Base-by-base conservation (phyloP, 106 monocot genomes). In the Vanilla planifolia region DNA sequence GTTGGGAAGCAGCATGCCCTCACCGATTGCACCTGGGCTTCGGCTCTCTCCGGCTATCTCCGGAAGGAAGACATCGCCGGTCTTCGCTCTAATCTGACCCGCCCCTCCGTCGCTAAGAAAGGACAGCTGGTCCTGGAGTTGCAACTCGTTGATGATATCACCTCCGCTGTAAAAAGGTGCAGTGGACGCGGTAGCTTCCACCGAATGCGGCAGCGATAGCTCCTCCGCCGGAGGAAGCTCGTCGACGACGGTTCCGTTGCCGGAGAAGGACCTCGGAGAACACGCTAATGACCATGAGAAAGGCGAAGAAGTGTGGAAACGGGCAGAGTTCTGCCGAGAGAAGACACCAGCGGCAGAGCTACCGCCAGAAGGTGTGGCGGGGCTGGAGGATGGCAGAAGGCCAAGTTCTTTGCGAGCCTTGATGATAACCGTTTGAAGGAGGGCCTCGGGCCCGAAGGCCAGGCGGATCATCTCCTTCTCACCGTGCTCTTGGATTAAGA, bases 381-480 rank as follows among this genome's bases (percentile, higher is more conserved):
- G 43, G 41, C 34, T 45, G 23, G 36, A 3, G 55, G 67, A 56
- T 32, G 70, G 79, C 8, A 64, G 50, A 16, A 88, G 60, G 8
- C 71, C 80, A 20, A 89, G 75, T 21, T 89, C 83, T 25, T 80
- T 84, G 6, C 84, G 67, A 10, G 80, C 80, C 28, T 72, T 80
- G 71, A 77, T 19, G 51, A 89, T 66, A 52, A 89, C 55, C 23
- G 83, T 75, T 17, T 84, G 89, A 43, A 89, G 71, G 0, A 89
- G 77, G 2, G 80, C 47, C 24, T 89, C 89, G 8, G 89, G 84
- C 61, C 89, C 80, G 65, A 89, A 89, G 48, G 89, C 89, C 9
- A 89, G 71, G 46, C 89, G 80, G 29, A 84, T 89, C 89, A 89
- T 80, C 68, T 89, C 83, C 77, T 89, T 80, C 64, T 89, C 89